Conservation (phyloP, 768 basidiomycete species). For the Phylloporus arenicola region DNA sequence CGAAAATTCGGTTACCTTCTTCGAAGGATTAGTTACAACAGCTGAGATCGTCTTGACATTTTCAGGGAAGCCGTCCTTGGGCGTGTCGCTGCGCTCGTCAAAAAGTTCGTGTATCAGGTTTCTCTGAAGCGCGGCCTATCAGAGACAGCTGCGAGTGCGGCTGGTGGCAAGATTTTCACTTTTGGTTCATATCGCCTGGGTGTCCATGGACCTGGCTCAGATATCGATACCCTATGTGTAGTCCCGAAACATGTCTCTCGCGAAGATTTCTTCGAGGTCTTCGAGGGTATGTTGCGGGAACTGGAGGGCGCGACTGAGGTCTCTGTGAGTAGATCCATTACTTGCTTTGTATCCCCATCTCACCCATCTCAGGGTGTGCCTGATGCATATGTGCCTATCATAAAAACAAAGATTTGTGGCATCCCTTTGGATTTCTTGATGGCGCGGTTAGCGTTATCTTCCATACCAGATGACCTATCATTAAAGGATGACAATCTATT, state of each 20-base stretch:
- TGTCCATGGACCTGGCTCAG: conserved; percentile 91
- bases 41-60: conserved; percentile 22
- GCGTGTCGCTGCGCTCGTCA: conserved; percentile 81
- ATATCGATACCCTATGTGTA: conserved; percentile 98
- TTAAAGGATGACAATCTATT: conserved; percentile 88
- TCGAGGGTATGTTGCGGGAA: conserved; percentile 83
- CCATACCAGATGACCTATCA: conserved; percentile 88
- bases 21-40: conserved; percentile 1
- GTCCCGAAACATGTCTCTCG: conserved; percentile 94
- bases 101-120: conserved; percentile 85
- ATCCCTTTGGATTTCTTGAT: conserved; percentile 93
- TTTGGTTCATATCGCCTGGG: conserved; percentile 98
- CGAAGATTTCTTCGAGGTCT: conserved; percentile 92
- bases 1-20: neutral
- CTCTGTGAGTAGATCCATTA: conserved; percentile 54
- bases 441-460: conserved; percentile 79
- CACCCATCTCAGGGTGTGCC: conserved; percentile 71
- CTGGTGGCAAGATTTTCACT: conserved; percentile 98
- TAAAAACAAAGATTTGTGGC: conserved; percentile 86
- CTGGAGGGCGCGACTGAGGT: conserved; percentile 83
- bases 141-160: conserved; percentile 78
- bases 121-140: conserved; percentile 78
- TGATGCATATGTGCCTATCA: conserved; percentile 93
- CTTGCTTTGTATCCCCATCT: neutral
- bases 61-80: conserved; percentile 89